Evolutionary conservation across 495 filamentous ascomycete species (phyloP).

Genomic region (Xylaria cubensis): DNA sequence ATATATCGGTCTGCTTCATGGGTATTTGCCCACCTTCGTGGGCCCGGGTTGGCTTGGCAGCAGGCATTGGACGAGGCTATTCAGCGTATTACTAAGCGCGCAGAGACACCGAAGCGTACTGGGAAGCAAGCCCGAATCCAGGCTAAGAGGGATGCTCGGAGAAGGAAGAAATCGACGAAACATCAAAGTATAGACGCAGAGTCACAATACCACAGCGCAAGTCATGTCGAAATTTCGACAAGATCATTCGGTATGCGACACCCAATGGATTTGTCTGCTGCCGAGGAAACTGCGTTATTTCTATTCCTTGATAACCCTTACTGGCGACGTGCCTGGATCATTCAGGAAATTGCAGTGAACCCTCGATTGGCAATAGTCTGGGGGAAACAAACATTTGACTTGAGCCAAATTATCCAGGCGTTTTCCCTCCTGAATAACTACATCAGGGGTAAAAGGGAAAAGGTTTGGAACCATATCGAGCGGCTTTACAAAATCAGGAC

Average conservation of each 20-base stretch:
- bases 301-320: constrained; percentile 16
- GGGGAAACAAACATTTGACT: constrained; percentile 17
- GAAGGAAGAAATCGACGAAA: constrained; percentile 5
- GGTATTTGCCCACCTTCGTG: constrained; percentile 16
- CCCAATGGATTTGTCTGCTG: constrained; percentile 15
- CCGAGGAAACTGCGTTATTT: constrained; percentile 20
- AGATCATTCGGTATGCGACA: neutral
- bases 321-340: constrained; percentile 24
- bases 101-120: neutral
- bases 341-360: constrained; percentile 25
- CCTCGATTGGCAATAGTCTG: constrained; percentile 20
- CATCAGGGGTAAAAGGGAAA: constrained; percentile 7
- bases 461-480: constrained; percentile 15
- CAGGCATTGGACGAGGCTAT: constrained; percentile 13
- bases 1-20: constrained; percentile 20
- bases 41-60: neutral
- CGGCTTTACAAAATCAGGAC: constrained; percentile 15
- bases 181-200: neutral
- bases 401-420: constrained; percentile 5
- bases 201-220: neutral
- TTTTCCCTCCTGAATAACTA: constrained; percentile 11
- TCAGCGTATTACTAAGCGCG: neutral
- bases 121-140: neutral
- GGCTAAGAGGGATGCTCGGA: neutral
- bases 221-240: neutral